Evolutionary conservation across 495 filamentous ascomycete genomes (phyloP), one percentile per base, ranked within the genome.

Genomic region (Neurospora sp.): DNA sequence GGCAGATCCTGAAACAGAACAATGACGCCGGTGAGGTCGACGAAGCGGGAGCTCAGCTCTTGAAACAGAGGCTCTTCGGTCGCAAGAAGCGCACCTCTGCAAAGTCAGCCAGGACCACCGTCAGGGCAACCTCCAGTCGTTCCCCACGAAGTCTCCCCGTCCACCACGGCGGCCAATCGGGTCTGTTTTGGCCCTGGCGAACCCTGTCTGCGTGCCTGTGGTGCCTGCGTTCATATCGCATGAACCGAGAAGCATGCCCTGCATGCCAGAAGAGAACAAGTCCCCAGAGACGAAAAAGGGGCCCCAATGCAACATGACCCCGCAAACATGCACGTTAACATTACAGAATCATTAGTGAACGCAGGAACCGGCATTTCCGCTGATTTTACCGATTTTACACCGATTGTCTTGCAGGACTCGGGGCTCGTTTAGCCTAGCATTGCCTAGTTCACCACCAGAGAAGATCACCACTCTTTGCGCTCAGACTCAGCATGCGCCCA

Each of bases 1-100:
- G 71, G 71, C 20, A 71, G 73, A 70, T 72, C 71, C 73, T 74
- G 70, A 76, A 76, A 76, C 75, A 59, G 40, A 37, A 70, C 59
- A 40, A 68, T 69, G 35, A 48, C 53, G 53, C 53, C 53, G 53
- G 53, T 65, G 53, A 65, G 27, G 53, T 65, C 27, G 53, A 37
- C 53, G 53, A 59, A 27, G 53, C 53, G 53, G 53, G 31, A 65
- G 53, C 27, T 65, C 53, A 65, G 53, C 27, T 65, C 53, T 65
- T 65, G 53, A 65, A 65, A 65, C 53, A 37, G 53, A 65, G 53
- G 53, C 53, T 65, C 53, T 39, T 69, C 20, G 68, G 40, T 69
- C 22, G 68, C 37, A 45, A 69, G 68, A 69, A 69, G 68, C 68
- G 68, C 68, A 69, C 35, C 37, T 41, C 68, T 39, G 14, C n/a